phyloP scores from a whole-genome alignment of 805 yeast species.

The Candida alai region DNA sequence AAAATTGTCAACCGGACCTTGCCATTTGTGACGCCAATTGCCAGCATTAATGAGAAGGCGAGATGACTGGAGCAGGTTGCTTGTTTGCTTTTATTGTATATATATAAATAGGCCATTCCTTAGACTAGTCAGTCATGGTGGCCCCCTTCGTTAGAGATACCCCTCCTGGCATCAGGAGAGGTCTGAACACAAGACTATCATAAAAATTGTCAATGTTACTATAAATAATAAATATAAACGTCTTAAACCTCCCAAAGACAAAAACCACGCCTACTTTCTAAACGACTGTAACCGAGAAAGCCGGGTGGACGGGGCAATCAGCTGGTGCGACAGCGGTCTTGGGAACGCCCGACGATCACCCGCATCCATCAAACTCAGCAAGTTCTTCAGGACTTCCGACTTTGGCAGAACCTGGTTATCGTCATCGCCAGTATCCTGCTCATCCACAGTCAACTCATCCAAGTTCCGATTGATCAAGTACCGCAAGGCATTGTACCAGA shows the following conservation, averaged over 20 bases:
- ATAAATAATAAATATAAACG: conserved; percentile 1
- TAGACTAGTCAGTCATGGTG: no score
- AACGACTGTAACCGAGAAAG: conserved; percentile 14
- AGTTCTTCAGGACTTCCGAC: conserved; percentile 12
- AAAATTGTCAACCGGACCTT: conserved; percentile 1
- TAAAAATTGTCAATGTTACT: no score
- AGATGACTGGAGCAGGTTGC: not conserved
- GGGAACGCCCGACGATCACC: conserved; percentile 22
- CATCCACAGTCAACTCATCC: conserved; percentile 52
- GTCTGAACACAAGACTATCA: no score
- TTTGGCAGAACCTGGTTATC: conserved; percentile 14
- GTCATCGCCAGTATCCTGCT: conserved; percentile 15
- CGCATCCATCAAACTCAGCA: conserved; percentile 16
- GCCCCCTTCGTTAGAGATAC: no score
- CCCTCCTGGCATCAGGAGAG: no score
- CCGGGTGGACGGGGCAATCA: conserved; percentile 6
- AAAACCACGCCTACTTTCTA: conserved; percentile 6
- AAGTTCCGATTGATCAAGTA: conserved; percentile 66
- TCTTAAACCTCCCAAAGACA: not conserved
- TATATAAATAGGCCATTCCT: not conserved
- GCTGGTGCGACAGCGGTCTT: conserved; percentile 11
- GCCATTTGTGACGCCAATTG: conserved; percentile 7
- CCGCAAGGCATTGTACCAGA: conserved; percentile 83
- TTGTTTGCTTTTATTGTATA: not conserved
- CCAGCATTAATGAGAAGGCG: no score